Conservation (phyloP, 805 yeast species). For the Brettanomyces bruxellensis region DNA sequence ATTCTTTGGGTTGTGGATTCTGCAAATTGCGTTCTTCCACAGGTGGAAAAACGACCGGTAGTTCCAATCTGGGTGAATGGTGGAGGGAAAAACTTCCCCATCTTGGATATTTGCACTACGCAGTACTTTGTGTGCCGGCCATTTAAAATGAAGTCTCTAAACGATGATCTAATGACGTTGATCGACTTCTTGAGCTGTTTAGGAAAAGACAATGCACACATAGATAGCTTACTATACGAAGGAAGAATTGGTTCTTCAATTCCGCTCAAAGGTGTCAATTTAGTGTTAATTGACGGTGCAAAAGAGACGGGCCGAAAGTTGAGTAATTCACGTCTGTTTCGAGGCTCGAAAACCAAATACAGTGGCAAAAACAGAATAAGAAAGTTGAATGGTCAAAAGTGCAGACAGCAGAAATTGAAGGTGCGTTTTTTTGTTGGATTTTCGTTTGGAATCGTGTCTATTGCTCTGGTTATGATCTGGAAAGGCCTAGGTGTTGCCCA, state of each 20-base stretch:
- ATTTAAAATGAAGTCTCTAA: constrained; percentile 16
- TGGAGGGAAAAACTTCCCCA: too few species aligned
- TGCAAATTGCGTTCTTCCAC: constrained; percentile 22
- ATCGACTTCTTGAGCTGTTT: constrained; percentile 24
- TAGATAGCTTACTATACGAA: constrained; percentile 7
- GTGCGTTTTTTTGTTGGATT: constrained; percentile 17
- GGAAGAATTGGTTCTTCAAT: constrained; percentile 3
- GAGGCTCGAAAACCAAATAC: too few species aligned
- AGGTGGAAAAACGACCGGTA: constrained; percentile 3
- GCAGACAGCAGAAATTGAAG: constrained; percentile 3
- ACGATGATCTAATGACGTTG: constrained; percentile 23
- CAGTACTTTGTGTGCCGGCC: constrained; percentile 26
- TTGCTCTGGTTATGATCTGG: constrained; percentile 22
- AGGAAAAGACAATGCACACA: constrained; percentile 10
- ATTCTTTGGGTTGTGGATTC: constrained; percentile 20
- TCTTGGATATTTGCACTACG: constrained; percentile 5
- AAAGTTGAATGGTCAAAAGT: too few species aligned
- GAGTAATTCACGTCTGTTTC: too few species aligned
- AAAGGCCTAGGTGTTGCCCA: constrained; percentile 8
- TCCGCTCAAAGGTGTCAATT: constrained; percentile 14
- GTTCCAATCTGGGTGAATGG: too few species aligned
- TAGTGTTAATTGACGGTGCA: constrained; percentile 14
- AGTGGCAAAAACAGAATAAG: too few species aligned
- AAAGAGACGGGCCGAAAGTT: not conserved
- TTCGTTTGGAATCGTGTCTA: constrained; percentile 21